phyloP scores from a whole-genome alignment of 768 basidiomycete genomes.

The Erythrobasidium yunnanense region DNA sequence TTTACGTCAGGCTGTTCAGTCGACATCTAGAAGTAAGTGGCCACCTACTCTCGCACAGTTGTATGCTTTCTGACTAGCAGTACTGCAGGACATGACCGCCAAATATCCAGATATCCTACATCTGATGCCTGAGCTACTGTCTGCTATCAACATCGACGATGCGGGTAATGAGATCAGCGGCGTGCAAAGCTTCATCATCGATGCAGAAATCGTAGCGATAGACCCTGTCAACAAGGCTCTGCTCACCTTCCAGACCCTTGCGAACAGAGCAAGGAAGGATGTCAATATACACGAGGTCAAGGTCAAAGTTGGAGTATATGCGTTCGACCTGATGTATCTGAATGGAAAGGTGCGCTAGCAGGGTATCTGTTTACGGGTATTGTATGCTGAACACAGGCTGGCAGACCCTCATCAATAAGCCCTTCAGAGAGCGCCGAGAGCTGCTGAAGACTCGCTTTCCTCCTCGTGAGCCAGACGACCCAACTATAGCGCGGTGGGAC shows the following conservation, averaged over 20 bases:
- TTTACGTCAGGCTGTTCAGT: constrained; percentile 63
- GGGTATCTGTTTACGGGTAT: too few species aligned
- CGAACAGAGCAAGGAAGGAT: constrained; percentile 71
- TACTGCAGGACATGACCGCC: constrained; percentile 55
- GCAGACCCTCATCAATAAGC: constrained; percentile 57
- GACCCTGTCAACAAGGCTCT: constrained; percentile 55
- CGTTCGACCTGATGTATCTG: constrained; percentile 78
- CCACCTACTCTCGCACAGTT: neutral
- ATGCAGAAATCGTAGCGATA: constrained; percentile 70
- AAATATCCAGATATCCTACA: constrained; percentile 46
- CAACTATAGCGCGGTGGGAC: constrained; percentile 52
- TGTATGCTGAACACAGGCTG: neutral
- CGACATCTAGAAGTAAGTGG: constrained; percentile 66
- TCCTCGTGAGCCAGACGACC: constrained; percentile 46
- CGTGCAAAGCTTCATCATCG: constrained; percentile 53
- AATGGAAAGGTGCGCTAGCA: constrained; percentile 58
- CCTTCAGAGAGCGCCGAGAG: constrained; percentile 61
- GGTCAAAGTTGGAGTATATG: constrained; percentile 69
- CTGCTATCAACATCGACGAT: neutral
- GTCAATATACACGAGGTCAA: constrained; percentile 64
- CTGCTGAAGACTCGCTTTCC: constrained; percentile 58
- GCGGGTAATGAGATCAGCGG: neutral
- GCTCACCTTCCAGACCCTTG: constrained; percentile 74
- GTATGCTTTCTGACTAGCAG: neutral
- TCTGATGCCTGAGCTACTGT: constrained; percentile 1